phyloP scores from a whole-genome alignment of 257 asterid species.

The Solanum medicagineum region DNA sequence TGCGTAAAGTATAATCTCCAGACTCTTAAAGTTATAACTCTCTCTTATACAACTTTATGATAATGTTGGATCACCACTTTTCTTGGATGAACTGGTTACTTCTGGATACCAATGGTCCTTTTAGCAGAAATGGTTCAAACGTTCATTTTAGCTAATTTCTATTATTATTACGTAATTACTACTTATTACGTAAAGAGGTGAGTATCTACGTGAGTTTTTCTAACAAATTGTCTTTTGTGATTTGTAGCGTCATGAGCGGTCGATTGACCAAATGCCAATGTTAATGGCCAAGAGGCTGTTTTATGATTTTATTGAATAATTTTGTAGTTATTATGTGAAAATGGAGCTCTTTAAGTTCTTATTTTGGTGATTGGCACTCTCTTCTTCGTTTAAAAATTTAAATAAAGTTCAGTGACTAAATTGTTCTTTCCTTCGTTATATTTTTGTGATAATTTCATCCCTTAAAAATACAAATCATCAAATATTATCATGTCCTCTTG shows the following conservation, averaged over 20 bases:
- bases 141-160: constrained; percentile 82
- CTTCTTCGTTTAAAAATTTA: too few species aligned
- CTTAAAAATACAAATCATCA: too few species aligned
- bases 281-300: neutral
- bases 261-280: constrained; percentile 53
- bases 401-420: neutral
- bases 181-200: constrained; percentile 79
- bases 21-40: neutral
- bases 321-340: neutral
- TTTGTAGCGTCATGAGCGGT: constrained; percentile 61
- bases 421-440: neutral
- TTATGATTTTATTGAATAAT: neutral
- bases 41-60: constrained; percentile 40
- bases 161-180: constrained; percentile 78
- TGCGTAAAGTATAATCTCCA: neutral
- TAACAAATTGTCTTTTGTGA: neutral
- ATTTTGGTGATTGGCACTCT: neutral
- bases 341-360: neutral
- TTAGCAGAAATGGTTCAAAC: constrained; percentile 68
- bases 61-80: constrained; percentile 43
- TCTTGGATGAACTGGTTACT: constrained; percentile 41
- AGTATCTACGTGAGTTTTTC: neutral
- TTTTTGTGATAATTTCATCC: too few species aligned
- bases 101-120: constrained; percentile 68
- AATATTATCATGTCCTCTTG: too few species aligned